Conservation (phyloP, 1,284 basidiomycete species). For the Leccinum griseonigrum region DNA sequence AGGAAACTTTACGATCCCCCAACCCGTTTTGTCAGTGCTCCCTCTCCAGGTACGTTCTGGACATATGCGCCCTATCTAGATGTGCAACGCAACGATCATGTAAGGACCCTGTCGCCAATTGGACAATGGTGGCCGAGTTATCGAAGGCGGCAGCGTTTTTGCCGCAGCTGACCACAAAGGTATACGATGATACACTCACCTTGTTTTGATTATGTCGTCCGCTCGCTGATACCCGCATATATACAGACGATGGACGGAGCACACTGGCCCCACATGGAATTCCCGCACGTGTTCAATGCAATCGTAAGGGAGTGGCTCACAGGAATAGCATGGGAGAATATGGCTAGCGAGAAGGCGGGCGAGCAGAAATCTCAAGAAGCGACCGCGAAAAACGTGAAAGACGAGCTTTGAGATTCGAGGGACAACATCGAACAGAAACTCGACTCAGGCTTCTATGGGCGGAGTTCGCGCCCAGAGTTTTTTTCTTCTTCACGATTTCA, state of each 20-base stretch:
- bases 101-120: slow-evolving; percentile 67
- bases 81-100: neutral
- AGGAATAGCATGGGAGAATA: neutral
- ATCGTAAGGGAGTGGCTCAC: slow-evolving; percentile 42
- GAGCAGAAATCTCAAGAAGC: neutral
- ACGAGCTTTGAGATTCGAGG: slow-evolving; percentile 16
- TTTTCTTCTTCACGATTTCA: neutral
- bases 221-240: slow-evolving; percentile 1
- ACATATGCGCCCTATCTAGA: neutral
- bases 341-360: neutral
- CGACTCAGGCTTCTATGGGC: neutral
- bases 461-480: neutral
- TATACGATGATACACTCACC: slow-evolving; percentile 18
- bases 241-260: slow-evolving; percentile 45
- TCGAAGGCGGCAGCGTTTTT: slow-evolving; percentile 46
- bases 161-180: slow-evolving; percentile 51
- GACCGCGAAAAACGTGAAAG: neutral
- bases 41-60: slow-evolving; percentile 45
- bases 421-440: neutral
- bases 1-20: slow-evolving; percentile 56
- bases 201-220: neutral
- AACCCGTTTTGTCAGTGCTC: slow-evolving; percentile 56
- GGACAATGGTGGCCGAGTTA: slow-evolving; percentile 42
- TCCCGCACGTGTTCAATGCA: slow-evolving; percentile 47
- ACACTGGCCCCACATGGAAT: slow-evolving; percentile 64